Base-by-base conservation (phyloP, 139 green algal species). In the Coccomyxa sp. region DNA sequence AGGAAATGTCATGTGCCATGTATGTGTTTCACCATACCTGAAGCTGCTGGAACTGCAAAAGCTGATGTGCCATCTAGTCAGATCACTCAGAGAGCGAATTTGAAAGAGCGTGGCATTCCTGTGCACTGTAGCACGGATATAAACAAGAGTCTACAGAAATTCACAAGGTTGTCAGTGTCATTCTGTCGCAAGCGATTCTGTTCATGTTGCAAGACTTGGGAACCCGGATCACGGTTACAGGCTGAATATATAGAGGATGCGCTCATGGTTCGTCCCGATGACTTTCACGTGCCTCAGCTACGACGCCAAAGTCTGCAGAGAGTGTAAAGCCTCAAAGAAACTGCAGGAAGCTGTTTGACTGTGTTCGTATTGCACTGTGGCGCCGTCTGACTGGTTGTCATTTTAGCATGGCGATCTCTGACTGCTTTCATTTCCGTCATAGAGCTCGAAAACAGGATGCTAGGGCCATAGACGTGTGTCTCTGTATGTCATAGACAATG, bases 1-100 rank as follows among this genome's bases (percentile, higher is more conserved):
- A 29, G 64, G 35, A 6, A 5, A 71, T 3, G n/a, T 38, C 2
- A 36, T 0, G 14, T n/a, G n/a, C n/a, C n/a, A n/a, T n/a, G n/a
- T n/a, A n/a, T n/a, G n/a, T n/a, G n/a, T n/a, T n/a, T n/a, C n/a
- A 68, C 8, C n/a, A 6, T 33, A 82, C 78, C 78, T 82, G 74
- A 33, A 82, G 44, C 2, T 58, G 44, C 31, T 82, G 36, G 35
- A 82, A 82, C 54, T 82, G 54, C 54, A 82, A 54, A 37, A 73
- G 33, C 44, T 70, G 41, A 39, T 70, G 12, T 64, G 24, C 38
- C 22, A 1, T 22, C 44, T 68, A 44, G 39, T 36, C 33, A 5
- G 37, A 76, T 9, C 55, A 10, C n/a, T 34, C 64, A 64, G 5
- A 3, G 50, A 64, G n/a, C n/a, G n/a, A n/a, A n/a, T 22, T 64